phyloP scores from a whole-genome alignment of 2,329 filamentous ascomycete genomes.

The Colletotrichum chlorophyti region DNA sequence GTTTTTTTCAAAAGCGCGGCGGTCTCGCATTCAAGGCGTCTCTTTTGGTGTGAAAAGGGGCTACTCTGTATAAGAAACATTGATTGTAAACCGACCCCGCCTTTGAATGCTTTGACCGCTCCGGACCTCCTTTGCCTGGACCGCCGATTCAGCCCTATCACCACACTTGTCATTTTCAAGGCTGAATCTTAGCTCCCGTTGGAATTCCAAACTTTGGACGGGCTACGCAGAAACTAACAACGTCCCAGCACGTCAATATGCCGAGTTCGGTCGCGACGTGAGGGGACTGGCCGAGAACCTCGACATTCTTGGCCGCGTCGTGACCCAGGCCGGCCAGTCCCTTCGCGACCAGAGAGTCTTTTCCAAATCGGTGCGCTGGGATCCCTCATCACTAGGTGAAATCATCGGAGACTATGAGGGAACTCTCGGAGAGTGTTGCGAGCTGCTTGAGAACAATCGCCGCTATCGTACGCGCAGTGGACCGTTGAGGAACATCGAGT shows the following conservation, averaged over 20 bases:
- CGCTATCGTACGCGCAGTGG: conserved; percentile 36
- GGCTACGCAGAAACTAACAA: neutral
- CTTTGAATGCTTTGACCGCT: too few species aligned
- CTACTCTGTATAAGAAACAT: too few species aligned
- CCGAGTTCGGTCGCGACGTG: conserved; percentile 41
- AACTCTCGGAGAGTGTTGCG: conserved; percentile 40
- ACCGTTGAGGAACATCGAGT: conserved; percentile 41
- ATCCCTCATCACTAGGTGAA: conserved; percentile 30
- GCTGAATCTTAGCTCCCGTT: neutral
- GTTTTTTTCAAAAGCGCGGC: too few species aligned
- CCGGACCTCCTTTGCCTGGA: neutral
- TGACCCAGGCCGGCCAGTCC: conserved; percentile 36
- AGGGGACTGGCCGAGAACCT: conserved; percentile 38
- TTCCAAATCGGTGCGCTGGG: conserved; percentile 31
- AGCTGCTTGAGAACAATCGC: conserved; percentile 37
- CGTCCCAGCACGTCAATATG: conserved; percentile 37
- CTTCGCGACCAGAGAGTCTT: conserved; percentile 33
- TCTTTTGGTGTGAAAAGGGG: too few species aligned
- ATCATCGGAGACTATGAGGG: conserved; percentile 40
- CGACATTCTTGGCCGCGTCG: conserved; percentile 37
- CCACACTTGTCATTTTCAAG: neutral
- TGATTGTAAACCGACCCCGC: too few species aligned
- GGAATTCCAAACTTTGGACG: neutral
- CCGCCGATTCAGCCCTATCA: neutral
- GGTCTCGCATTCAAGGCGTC: too few species aligned